phyloP scores from a whole-genome alignment of 2,329 filamentous ascomycete species.

The Gliomastix tumulicola region DNA sequence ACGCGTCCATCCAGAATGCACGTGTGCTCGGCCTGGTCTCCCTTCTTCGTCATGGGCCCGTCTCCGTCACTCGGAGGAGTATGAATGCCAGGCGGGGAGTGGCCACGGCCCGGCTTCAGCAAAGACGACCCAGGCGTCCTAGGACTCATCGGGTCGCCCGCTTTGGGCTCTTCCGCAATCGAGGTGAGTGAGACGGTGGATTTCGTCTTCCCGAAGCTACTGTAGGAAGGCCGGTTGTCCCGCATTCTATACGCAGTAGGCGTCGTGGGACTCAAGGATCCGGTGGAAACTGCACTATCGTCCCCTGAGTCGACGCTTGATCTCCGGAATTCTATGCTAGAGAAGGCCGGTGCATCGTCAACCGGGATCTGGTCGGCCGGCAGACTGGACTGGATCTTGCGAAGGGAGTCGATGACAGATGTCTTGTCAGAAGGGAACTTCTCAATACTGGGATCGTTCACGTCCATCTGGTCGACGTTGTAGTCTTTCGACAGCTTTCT shows the following conservation, averaged over 20 bases:
- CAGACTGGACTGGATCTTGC: slow-evolving; percentile 36
- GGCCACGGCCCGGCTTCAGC: too few relatives aligned
- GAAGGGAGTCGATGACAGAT: slow-evolving; percentile 36
- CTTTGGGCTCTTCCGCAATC: slow-evolving; percentile 36
- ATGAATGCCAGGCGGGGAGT: too few relatives aligned
- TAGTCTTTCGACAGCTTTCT: slow-evolving; percentile 2
- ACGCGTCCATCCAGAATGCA: too few relatives aligned
- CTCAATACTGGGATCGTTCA: slow-evolving; percentile 41
- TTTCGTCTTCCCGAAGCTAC: slow-evolving; percentile 24
- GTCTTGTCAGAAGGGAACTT: slow-evolving; percentile 36
- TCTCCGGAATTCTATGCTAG: slow-evolving; percentile 23
- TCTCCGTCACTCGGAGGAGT: slow-evolving; percentile 1
- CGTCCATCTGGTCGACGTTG: slow-evolving; percentile 16
- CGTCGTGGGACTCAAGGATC: slow-evolving; percentile 25
- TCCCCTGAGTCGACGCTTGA: slow-evolving; percentile 27
- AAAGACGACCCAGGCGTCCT: too few relatives aligned
- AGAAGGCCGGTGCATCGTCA: slow-evolving; percentile 25
- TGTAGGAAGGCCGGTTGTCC: slow-evolving; percentile 22
- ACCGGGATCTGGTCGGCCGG: slow-evolving; percentile 28
- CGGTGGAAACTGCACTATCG: slow-evolving; percentile 24
- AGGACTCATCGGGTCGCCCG: too few relatives aligned
- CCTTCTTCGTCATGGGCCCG: too few relatives aligned
- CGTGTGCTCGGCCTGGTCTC: too few relatives aligned
- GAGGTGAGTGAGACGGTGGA: slow-evolving; percentile 34
- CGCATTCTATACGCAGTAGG: slow-evolving; percentile 19